phyloP scores from a whole-genome alignment of 2,329 filamentous ascomycete species.

The Epicoccum sorghinum region DNA sequence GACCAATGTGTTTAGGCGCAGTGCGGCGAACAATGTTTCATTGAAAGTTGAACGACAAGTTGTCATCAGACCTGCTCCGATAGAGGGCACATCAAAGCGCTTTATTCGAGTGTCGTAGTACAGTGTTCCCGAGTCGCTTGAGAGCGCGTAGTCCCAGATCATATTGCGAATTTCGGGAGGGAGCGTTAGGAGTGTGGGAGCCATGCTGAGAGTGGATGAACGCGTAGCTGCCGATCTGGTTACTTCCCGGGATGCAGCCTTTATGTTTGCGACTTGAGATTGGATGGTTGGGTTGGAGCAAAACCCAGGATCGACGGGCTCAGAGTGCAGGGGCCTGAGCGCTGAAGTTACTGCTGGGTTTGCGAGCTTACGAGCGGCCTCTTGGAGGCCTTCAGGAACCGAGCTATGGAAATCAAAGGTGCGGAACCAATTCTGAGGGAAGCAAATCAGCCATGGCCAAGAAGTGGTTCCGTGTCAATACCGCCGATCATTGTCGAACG shows the following conservation, averaged over 20 bases:
- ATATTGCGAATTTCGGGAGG: neutral
- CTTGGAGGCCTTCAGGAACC: neutral
- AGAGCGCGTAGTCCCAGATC: constrained; percentile 4
- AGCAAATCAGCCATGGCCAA: too few species aligned
- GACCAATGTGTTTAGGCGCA: constrained; percentile 9
- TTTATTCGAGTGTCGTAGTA: neutral
- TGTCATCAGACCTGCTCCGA: constrained; percentile 21
- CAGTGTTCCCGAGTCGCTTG: neutral
- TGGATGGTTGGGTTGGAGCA: neutral
- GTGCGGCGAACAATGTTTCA: constrained; percentile 19
- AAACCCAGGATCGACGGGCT: neutral
- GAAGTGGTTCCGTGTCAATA: too few species aligned
- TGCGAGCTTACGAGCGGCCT: neutral
- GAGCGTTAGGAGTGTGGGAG: neutral
- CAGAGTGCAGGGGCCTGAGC: too few species aligned
- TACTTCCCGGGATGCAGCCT: neutral
- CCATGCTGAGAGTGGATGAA: neutral
- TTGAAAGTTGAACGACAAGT: constrained; percentile 20
- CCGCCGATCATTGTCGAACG: too few species aligned
- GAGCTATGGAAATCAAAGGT: too few species aligned
- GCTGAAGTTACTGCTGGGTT: neutral
- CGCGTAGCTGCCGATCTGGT: neutral
- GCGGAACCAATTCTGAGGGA: neutral
- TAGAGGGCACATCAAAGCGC: constrained; percentile 18
- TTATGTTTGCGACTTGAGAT: too few species aligned